A percentile compares a stretch with the other conserved stretches of the same genome.
These are phyloP conservation scores for Prunus persica DNA, from an alignment of 306 rosid species.

Conservation along the genomic window DNA sequence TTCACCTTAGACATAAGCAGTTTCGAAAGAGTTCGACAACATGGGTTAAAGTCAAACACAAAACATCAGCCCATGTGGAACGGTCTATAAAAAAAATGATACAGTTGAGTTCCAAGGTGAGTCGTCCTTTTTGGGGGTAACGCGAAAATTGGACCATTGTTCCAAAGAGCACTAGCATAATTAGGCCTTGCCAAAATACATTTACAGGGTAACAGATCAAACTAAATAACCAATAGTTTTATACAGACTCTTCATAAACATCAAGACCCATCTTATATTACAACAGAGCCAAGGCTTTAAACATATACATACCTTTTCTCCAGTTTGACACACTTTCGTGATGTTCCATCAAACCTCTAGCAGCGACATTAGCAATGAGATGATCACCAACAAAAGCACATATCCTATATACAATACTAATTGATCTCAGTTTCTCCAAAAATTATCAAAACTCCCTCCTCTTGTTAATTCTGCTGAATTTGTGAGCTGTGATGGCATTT, in stretches of 20 bases:
- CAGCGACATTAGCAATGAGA: conserved; percentile 25
- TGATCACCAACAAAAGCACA: conserved; percentile 36
- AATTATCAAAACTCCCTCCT: conserved; percentile 34
- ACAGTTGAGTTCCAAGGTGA: too few relatives aligned
- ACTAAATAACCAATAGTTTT: conserved; percentile 34
- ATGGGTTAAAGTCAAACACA: too few relatives aligned
- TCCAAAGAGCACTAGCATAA: too few relatives aligned
- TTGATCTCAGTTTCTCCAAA: conserved; percentile 32
- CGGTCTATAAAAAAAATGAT: too few relatives aligned
- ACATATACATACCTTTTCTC: conserved; percentile 43
- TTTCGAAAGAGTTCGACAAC: too few relatives aligned
- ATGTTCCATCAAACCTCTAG: conserved; percentile 33
- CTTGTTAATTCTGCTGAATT: conserved; percentile 40
- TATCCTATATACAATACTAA: conserved; percentile 37
- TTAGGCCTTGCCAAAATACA: conserved; percentile 23
- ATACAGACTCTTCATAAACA: conserved; percentile 36
- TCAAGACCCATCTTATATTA: conserved; percentile 36
- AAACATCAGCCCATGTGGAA: too few relatives aligned
- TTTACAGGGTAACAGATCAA: conserved; percentile 42
- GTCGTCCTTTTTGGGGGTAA: too few relatives aligned
- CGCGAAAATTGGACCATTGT: too few relatives aligned
- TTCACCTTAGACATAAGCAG: too few relatives aligned
- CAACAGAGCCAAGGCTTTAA: conserved; percentile 39
- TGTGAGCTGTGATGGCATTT: conserved; percentile 43
- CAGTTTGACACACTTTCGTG: conserved; percentile 29